Percentiles rank a stretch among this genome's conserved stretches.
These are phyloP conservation scores for Leccinellum rugosiceps DNA, from an alignment of 768 basidiomycete species.

Conservation along the genomic window DNA sequence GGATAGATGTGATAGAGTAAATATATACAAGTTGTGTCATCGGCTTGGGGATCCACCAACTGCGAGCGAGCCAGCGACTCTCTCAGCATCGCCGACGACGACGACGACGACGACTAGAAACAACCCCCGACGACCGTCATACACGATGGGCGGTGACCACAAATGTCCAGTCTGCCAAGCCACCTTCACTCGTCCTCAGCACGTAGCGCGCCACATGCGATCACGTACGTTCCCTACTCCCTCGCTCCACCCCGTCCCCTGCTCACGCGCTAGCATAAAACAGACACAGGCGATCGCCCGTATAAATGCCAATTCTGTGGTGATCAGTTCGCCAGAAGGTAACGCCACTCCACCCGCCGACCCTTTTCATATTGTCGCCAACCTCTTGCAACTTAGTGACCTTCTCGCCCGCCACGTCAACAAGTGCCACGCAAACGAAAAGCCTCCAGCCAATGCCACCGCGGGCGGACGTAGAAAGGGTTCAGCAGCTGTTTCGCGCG, in stretches of 20 bases:
- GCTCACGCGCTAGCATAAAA: neutral
- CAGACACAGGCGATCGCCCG: conserved; percentile 87
- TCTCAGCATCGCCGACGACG: conserved; percentile 14
- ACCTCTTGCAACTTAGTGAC: conserved; percentile 47
- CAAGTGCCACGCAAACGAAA: conserved; percentile 83
- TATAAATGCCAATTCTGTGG: conserved; percentile 88
- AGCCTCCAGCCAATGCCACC: conserved; percentile 36
- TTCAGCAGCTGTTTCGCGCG: conserved; percentile 60
- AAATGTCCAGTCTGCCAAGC: conserved; percentile 86
- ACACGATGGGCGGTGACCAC: conserved; percentile 73
- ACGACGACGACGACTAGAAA: neutral
- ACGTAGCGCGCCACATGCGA: conserved; percentile 89
- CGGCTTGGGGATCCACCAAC: conserved; percentile 26
- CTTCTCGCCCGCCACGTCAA: conserved; percentile 83
- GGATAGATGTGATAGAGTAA: conserved; percentile 26
- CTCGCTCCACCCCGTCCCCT: conserved; percentile 20
- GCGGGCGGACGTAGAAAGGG: conserved; percentile 57
- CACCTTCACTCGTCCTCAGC: conserved; percentile 85
- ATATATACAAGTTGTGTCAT: conserved; percentile 40
- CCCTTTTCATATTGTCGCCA: conserved; percentile 8
- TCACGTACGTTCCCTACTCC: conserved; percentile 59
- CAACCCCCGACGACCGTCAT: neutral
- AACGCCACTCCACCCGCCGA: conserved; percentile 7
- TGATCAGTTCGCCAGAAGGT: conserved; percentile 89
- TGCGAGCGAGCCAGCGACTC: conserved; percentile 18